Percentiles rank a stretch among this genome's conserved stretches.
These are phyloP conservation scores for Acanthamoeba castellanii DNA, from an alignment of 208 protist genomes.

Conservation along the genomic window DNA sequence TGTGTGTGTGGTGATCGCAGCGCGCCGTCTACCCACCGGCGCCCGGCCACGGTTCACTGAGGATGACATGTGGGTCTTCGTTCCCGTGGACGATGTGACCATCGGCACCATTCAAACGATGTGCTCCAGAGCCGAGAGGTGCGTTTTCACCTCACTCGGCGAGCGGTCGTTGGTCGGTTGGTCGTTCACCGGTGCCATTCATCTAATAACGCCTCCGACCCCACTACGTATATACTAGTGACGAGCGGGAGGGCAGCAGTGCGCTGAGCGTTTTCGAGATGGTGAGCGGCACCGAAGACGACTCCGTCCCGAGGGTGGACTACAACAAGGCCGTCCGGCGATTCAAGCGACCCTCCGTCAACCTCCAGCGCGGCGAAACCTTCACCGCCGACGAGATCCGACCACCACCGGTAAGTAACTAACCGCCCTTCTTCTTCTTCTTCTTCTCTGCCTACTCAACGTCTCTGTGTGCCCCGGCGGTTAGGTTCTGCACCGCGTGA, in stretches of 20 bases:
- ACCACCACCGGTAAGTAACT: background rate
- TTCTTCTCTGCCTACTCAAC: background rate
- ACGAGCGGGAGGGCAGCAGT: constrained; percentile 52
- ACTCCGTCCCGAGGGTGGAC: constrained; percentile 18
- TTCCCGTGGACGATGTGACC: background rate
- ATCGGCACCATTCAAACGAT: constrained; percentile 9
- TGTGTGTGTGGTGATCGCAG: background rate
- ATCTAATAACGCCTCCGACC: background rate
- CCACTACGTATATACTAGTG: background rate
- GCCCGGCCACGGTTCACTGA: background rate
- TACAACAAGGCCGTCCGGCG: background rate
- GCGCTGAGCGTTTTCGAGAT: constrained; percentile 67
- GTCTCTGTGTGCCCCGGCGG: background rate
- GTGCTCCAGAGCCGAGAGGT: background rate
- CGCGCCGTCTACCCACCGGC: background rate
- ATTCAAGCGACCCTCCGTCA: constrained; percentile 69
- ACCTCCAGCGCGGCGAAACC: constrained; percentile 31
- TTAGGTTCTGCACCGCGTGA: constrained; percentile 25
- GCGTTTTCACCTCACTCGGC: background rate
- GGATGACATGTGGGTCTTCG: constrained; percentile 16
- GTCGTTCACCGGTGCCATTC: background rate
- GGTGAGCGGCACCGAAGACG: constrained; percentile 50
- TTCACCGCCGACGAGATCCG: constrained; percentile 41
- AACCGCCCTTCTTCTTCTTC: background rate
- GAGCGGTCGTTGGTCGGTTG: background rate